phyloP scores from a whole-genome alignment of 2,329 filamentous ascomycete genomes.

The Penicillium sp. region DNA sequence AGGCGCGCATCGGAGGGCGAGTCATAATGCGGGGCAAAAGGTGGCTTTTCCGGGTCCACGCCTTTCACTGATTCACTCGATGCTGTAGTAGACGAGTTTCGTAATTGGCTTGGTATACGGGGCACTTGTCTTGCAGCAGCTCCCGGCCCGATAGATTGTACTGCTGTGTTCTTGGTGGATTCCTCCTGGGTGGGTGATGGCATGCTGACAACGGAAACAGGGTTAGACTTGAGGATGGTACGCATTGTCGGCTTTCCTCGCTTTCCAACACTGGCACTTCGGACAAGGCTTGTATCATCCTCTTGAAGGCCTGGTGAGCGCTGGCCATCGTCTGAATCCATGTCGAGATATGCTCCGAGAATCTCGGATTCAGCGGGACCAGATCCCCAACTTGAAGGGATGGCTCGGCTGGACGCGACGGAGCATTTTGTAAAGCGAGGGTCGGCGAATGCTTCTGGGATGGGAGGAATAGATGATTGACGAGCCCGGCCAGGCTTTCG shows the following conservation, averaged over 20 bases:
- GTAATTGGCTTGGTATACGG: conserved; percentile 9
- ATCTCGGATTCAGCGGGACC: conserved; percentile 50
- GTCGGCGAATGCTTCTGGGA: conserved; percentile 67
- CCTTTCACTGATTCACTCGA: conserved; percentile 22
- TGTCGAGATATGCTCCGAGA: conserved; percentile 39
- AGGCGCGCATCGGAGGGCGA: conserved; percentile 13
- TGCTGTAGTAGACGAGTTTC: conserved; percentile 16
- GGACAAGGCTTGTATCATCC: conserved; percentile 34
- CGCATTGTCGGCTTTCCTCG: conserved; percentile 43
- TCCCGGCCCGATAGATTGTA: conserved; percentile 1
- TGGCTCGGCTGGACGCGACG: conserved; percentile 68
- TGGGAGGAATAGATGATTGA: conserved; percentile 70
- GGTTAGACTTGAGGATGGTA: conserved; percentile 38
- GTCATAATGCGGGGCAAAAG: conserved; percentile 26
- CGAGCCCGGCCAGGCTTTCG: conserved; percentile 53
- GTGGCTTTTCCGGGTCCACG: conserved; percentile 36
- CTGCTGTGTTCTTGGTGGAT: not conserved
- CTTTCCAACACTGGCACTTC: conserved; percentile 47
- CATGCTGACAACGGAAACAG: conserved; percentile 18
- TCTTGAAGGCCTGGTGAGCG: conserved; percentile 18
- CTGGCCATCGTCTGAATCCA: conserved; percentile 28
- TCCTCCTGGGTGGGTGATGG: conserved; percentile 8
- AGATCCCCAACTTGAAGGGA: conserved; percentile 67
- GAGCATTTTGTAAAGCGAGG: conserved; percentile 55
- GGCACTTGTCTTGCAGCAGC: conserved; percentile 5